Base-by-base conservation (phyloP, 106 monocot genomes). In the Cymbidium sinense region DNA sequence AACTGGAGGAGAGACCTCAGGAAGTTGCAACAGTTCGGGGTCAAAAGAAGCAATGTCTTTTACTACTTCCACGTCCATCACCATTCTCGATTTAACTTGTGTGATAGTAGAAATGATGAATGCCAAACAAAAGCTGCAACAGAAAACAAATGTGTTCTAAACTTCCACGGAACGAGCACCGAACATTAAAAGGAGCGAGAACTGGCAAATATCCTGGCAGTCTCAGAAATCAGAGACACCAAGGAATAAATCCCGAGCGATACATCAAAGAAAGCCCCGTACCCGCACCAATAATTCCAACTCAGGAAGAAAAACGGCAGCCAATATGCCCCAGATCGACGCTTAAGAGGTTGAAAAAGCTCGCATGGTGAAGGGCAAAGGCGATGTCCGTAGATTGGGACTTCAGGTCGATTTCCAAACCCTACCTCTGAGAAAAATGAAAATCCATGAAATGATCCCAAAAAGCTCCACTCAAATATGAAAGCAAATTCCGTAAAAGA, bases 1-100 rank as follows among this genome's bases (percentile, higher is more conserved):
- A 20, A 86, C 89, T 36, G 84, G 37, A 36, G 86, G 61, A 31
- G 96, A 86, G 11, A 93, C 77, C 86, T 96, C 96, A 9, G 93
- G 80, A 21, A 96, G 83, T 81, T 93, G 93, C 76, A 96, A 79
- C 79, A 96, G 81, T n/a, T 96, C 96, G 47, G 91, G 87, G 79
- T 93, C 96, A 15, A 96, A 84, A 34, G 84, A 78, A 19, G 83
- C 85, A 55, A 83, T 75, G 76, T 95, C 90, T 79, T 80, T 87
- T 41, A 70, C 75, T 12, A 74, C 75, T 35, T 94, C 91, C 79
- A 84, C 88, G 20, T 92, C 91, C 95, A 91, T 95, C 65, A 28
- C 83, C 81, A 80, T 73, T 67, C 34, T 37, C 80, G 28, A 64
- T 0, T 27, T 64, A 20, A 64, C 64, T 64, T 64, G 27, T 27